These are phyloP conservation scores for Maudiozyma pseudohumilis DNA, from an alignment of 805 yeast genomes.

Conservation along the genomic window DNA sequence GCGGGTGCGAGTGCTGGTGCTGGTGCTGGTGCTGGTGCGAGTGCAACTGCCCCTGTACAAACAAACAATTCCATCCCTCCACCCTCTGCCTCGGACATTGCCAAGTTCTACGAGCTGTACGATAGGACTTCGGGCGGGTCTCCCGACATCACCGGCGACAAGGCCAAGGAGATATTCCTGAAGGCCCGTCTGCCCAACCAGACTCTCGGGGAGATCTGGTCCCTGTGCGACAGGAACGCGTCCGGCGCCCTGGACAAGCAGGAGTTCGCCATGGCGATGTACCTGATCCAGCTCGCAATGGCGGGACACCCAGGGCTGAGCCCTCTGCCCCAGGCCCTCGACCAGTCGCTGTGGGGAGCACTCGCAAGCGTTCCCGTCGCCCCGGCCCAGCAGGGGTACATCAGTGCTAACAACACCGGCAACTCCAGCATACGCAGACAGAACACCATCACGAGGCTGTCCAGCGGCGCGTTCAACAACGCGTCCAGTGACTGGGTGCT, in stretches of 20 bases:
- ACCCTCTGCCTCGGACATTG: constrained; percentile 46
- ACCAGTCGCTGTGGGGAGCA: constrained; percentile 34
- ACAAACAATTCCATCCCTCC: constrained; percentile 35
- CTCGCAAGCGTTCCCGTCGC: constrained; percentile 12
- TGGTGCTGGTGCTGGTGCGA: constrained; percentile 42
- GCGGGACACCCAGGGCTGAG: constrained; percentile 54
- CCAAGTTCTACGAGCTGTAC: constrained; percentile 62
- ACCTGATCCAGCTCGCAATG: constrained; percentile 63
- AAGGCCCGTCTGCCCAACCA: constrained; percentile 80
- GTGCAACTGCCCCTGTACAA: constrained; percentile 8
- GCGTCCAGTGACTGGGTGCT: constrained; percentile 55
- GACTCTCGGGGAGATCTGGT: constrained; percentile 81
- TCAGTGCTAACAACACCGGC: constrained; percentile 24
- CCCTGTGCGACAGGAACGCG: constrained; percentile 66
- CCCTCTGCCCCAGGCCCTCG: constrained; percentile 41
- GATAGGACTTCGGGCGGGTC: constrained; percentile 47
- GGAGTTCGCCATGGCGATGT: constrained; percentile 91
- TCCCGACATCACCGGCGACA: constrained; percentile 55
- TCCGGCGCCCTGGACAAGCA: constrained; percentile 62
- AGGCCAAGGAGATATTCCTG: constrained; percentile 75
- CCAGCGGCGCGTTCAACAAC: constrained; percentile 28
- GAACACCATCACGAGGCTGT: constrained; percentile 26
- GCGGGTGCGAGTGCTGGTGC: constrained; percentile 40
- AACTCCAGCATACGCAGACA: constrained; percentile 26
- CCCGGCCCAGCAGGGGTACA: constrained; percentile 9